Conservation (phyloP, 1,284 basidiomycete genomes). For the Cryptococcus sp. region DNA sequence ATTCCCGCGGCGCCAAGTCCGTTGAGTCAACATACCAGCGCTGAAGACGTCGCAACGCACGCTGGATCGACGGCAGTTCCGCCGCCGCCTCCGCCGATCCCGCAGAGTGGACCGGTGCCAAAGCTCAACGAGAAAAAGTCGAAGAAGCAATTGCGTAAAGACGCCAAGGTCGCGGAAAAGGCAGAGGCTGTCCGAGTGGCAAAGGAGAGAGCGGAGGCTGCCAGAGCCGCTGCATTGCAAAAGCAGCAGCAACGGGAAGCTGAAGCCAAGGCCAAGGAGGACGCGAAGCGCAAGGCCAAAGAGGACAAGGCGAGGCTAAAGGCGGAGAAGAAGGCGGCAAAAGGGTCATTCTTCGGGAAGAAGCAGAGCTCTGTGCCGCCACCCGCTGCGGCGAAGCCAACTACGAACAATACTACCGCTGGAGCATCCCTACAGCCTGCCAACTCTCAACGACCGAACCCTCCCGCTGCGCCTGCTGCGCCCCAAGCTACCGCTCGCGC, state of each 20-base stretch:
- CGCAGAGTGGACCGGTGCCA: constrained; percentile 1
- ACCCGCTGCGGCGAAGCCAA: neutral
- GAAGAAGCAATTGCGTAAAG: constrained; percentile 72
- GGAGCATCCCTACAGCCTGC: too few relatives aligned
- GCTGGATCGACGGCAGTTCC: constrained; percentile 1
- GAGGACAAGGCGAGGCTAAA: constrained; percentile 29
- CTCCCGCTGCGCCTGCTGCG: too few relatives aligned
- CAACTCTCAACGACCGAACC: too few relatives aligned
- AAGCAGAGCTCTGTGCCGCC: neutral
- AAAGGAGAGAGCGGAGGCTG: constrained; percentile 25
- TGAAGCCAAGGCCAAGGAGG: constrained; percentile 27
- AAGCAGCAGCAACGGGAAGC: constrained; percentile 18
- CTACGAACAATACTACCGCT: neutral
- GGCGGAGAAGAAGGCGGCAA: constrained; percentile 26
- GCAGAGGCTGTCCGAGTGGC: constrained; percentile 26
- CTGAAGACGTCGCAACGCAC: constrained; percentile 13
- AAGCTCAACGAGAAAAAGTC: constrained; percentile 56
- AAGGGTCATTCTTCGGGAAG: constrained; percentile 14
- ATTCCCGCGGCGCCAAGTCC: constrained; percentile 26
- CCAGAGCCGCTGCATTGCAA: constrained; percentile 24
- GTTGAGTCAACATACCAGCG: constrained; percentile 34
- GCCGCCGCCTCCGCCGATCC: constrained; percentile 11
- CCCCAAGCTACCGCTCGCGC: neutral
- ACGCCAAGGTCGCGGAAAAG: constrained; percentile 55
- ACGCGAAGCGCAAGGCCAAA: constrained; percentile 29